Conservation (phyloP, 2,329 filamentous ascomycete genomes). For the Microcyclospora pomicola region DNA sequence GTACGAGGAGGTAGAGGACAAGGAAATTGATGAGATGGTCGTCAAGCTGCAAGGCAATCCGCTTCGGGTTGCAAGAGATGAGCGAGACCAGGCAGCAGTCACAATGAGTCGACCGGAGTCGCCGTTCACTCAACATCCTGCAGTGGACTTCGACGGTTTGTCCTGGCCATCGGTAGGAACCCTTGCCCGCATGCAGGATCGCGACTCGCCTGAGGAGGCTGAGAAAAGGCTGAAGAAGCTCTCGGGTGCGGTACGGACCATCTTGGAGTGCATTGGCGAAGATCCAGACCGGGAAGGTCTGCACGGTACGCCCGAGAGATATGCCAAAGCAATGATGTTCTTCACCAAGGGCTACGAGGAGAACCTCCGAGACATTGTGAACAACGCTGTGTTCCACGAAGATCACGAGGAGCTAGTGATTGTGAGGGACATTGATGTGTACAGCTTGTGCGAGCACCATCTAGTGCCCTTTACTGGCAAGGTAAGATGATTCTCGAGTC, state of each 20-base stretch:
- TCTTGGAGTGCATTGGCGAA: constrained; percentile 52
- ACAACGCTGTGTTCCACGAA: constrained; percentile 82
- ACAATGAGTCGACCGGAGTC: constrained; percentile 36
- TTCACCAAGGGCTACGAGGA: constrained; percentile 96
- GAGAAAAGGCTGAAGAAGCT: constrained; percentile 45
- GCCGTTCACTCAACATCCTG: constrained; percentile 37
- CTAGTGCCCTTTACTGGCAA: constrained; percentile 93
- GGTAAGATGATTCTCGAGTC: constrained; percentile 34
- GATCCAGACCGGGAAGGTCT: constrained; percentile 51
- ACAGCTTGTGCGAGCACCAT: constrained; percentile 91
- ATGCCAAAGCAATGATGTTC: constrained; percentile 89
- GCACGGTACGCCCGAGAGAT: constrained; percentile 61
- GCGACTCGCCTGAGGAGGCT: constrained; percentile 40
- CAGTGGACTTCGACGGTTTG: constrained; percentile 42
- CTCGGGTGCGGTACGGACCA: constrained; percentile 48
- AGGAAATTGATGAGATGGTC: constrained; percentile 23
- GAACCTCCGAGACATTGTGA: constrained; percentile 80
- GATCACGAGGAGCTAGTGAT: constrained; percentile 96
- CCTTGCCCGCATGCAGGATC: constrained; percentile 17
- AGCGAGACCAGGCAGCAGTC: constrained; percentile 37
- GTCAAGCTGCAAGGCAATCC: constrained; percentile 9
- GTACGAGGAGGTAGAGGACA: constrained; percentile 31
- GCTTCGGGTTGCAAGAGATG: constrained; percentile 36
- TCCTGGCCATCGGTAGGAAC: constrained; percentile 38
- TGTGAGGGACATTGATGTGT: constrained; percentile 93